Conservation (phyloP, 169 alveolate genomes). For the Theileria annulata region DNA sequence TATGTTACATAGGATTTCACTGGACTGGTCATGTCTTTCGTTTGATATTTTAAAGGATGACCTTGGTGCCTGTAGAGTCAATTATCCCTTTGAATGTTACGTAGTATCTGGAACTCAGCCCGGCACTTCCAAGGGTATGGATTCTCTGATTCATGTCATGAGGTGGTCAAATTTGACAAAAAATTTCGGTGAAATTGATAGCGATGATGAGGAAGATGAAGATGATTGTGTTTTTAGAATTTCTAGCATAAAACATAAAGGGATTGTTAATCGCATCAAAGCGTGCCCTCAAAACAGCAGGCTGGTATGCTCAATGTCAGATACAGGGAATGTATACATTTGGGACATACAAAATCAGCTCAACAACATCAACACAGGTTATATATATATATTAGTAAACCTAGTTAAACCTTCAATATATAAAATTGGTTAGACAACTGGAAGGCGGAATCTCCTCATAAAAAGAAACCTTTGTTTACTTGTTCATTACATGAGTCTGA, state of each 20-base stretch:
- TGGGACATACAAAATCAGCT: constrained; percentile 59
- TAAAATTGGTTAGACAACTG: neutral
- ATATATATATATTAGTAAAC: neutral
- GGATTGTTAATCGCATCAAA: constrained; percentile 61
- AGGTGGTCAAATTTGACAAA: constrained; percentile 62
- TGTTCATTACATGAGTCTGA: constrained; percentile 63
- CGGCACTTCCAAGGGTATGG: constrained; percentile 30
- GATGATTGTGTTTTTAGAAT: constrained; percentile 18
- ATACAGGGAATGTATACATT: constrained; percentile 49
- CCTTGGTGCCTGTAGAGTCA: constrained; percentile 48
- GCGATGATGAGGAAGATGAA: constrained; percentile 57
- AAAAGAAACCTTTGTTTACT: constrained; percentile 49
- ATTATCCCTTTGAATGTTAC: constrained; percentile 60
- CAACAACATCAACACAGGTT: constrained; percentile 18
- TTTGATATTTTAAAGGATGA: constrained; percentile 65
- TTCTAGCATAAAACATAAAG: constrained; percentile 56
- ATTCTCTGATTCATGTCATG: constrained; percentile 58
- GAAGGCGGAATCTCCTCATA: constrained; percentile 23
- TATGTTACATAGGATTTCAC: constrained; percentile 52
- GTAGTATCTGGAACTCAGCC: constrained; percentile 69
- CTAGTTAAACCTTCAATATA: neutral
- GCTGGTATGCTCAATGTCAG: constrained; percentile 68
- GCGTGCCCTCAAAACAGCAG: constrained; percentile 62
- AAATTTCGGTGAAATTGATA: constrained; percentile 38
- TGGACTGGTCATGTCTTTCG: constrained; percentile 80